These are phyloP conservation scores for Scedosporium apiospermum DNA, from an alignment of 2,329 filamentous ascomycete species.

Conservation along the genomic window DNA sequence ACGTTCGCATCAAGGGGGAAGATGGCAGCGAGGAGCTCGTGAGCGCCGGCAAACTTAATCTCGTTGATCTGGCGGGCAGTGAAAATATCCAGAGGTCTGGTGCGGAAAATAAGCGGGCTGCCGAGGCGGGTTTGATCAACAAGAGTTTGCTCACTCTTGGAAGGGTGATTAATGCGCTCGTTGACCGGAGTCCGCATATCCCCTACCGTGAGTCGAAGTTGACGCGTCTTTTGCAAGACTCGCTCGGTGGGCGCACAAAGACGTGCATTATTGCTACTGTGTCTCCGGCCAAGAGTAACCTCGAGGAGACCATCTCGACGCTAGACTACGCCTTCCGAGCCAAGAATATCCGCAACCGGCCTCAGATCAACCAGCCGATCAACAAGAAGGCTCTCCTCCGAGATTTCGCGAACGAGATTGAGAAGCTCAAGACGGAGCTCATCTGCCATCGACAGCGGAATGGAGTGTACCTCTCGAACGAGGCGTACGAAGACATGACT, in stretches of 20 bases:
- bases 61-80: constrained; percentile 93
- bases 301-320: constrained; percentile 97
- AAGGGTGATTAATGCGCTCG: constrained; percentile 92
- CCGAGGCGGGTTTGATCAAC: constrained; percentile 94
- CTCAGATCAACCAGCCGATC: constrained; percentile 83
- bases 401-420: constrained; percentile 87
- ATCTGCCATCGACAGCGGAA: constrained; percentile 89
- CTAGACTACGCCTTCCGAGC: constrained; percentile 95
- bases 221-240: constrained; percentile 90
- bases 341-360: constrained; percentile 98
- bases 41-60: constrained; percentile 84
- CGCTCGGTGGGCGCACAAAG: constrained; percentile 87
- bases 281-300: constrained; percentile 86
- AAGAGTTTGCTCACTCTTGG: constrained; percentile 93
- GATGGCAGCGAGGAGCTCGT: constrained; percentile 84
- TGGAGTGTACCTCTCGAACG: constrained; percentile 85
- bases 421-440: constrained; percentile 87
- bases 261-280: constrained; percentile 98
- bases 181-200: constrained; percentile 83
- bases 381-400: constrained; percentile 87
- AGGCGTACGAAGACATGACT: constrained; percentile 83
- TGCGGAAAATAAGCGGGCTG: constrained; percentile 93
- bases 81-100: constrained; percentile 97
- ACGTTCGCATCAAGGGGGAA: constrained; percentile 72
- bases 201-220: constrained; percentile 91